Evolutionary conservation across 805 yeast species (phyloP), one percentile per base, ranked within the genome.

Genomic region (Schwanniomyces polymorphus): DNA sequence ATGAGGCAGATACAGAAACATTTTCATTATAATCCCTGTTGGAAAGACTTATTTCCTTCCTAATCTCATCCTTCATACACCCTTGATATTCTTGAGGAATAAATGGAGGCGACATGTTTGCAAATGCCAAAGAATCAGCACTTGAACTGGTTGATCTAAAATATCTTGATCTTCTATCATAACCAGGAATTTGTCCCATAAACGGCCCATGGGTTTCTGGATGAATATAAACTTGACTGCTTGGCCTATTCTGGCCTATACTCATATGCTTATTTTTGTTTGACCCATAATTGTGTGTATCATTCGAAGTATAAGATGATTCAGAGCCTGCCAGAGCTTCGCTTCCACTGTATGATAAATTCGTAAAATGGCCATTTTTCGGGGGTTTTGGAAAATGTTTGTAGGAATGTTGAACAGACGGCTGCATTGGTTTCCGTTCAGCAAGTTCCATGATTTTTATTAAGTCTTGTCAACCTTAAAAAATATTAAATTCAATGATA

Each of bases 251-350:
- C 17, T 14, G 35, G 2, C 21, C 21, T 7, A 10, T 10, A 3
- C 7, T 16, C 21, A 31, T 16, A 18, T 31, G 7, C 1, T 31
- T 31, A 7, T 7, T 31, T 16, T 31, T 31, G 12, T 37, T 37
- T 12, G 25, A n/a, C n/a, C 26, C 41, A 34, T 29, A 40, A 25
- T 34, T 33, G 4, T 44, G 44, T 9, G 58, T 45, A 23, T 63
- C 67, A 39, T 50, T 42, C 18, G 71, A 64, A 4, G 72, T 61
- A 42, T 57, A 56, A 16, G 70, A 67, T 34, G 67, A 61, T 35
- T 60, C 62, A 17, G 71, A 65, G 12, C 57, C 57, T 49, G 63
- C 47, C 68, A 60, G 70, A 38, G 69, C 64, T 26, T 70, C 75
- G 51, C 71, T 65, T 29, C 66, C 64, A 23, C 55, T 54, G 37